These are phyloP conservation scores for Carex littledalei DNA, from an alignment of 176 grass and related monocot genomes.

Conservation along the genomic window DNA sequence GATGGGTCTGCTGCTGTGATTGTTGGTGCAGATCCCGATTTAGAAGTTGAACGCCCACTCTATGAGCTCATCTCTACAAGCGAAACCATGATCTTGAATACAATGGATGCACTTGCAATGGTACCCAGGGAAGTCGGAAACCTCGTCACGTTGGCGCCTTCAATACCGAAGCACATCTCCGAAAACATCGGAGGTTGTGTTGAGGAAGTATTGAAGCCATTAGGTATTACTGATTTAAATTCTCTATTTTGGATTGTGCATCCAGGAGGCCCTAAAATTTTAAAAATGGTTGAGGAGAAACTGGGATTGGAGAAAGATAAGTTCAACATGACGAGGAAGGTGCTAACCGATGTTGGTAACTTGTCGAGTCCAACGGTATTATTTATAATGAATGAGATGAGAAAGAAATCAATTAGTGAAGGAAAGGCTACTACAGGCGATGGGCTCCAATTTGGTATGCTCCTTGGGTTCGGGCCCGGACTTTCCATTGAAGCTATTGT, in stretches of 20 bases:
- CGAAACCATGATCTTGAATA: constrained; percentile 26
- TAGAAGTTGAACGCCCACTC: constrained; percentile 19
- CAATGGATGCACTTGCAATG: neutral
- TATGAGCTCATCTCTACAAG: constrained; percentile 45
- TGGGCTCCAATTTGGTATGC: constrained; percentile 38
- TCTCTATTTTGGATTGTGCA: constrained; percentile 63
- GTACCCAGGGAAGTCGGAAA: neutral
- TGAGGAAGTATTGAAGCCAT: neutral
- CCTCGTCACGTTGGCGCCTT: neutral
- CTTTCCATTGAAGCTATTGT: constrained; percentile 50
- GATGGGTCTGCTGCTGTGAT: neutral
- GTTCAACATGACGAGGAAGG: constrained; percentile 30
- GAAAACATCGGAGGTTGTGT: constrained; percentile 30
- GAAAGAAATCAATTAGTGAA: constrained; percentile 18
- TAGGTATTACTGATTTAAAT: constrained; percentile 38
- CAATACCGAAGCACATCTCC: constrained; percentile 21
- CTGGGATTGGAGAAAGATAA: constrained; percentile 30
- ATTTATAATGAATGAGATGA: constrained; percentile 51
- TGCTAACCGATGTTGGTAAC: constrained; percentile 46
- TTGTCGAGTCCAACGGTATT: constrained; percentile 36
- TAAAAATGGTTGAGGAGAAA: constrained; percentile 36
- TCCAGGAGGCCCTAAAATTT: constrained; percentile 29
- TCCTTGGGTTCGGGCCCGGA: constrained; percentile 56
- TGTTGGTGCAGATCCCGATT: constrained; percentile 31
- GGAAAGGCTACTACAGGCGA: constrained; percentile 4